A percentile compares a stretch with the other conserved stretches of the same genome.
phyloP scores from a whole-genome alignment of 2,329 filamentous ascomycete genomes.

The Hymenoscyphus repandus region DNA sequence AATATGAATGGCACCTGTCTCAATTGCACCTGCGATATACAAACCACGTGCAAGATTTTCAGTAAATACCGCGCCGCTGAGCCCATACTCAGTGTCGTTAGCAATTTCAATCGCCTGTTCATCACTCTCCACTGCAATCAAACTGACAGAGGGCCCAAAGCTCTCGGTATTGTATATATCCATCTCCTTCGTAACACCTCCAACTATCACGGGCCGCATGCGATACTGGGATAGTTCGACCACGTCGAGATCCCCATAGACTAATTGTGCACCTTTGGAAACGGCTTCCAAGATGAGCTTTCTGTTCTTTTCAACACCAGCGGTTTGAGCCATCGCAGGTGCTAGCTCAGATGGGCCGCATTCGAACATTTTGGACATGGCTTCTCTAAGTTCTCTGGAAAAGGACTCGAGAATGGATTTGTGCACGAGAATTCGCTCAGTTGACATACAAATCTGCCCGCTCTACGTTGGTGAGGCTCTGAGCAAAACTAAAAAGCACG shows the following conservation, averaged over 20 bases:
- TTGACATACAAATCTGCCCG: slow-evolving; percentile 64
- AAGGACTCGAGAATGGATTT: slow-evolving; percentile 31
- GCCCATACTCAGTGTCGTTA: slow-evolving; percentile 38
- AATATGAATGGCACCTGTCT: slow-evolving; percentile 42
- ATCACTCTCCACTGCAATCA: slow-evolving; percentile 34
- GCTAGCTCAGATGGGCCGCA: neutral
- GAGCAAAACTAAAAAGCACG: too few relatives aligned
- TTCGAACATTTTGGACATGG: slow-evolving; percentile 28
- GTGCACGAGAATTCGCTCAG: slow-evolving; percentile 36
- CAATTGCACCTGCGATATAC: slow-evolving; percentile 8
- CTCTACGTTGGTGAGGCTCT: too few relatives aligned
- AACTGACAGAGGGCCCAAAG: slow-evolving; percentile 16
- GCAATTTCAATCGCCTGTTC: slow-evolving; percentile 36
- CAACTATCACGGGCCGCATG: neutral
- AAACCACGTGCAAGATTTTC: slow-evolving; percentile 22
- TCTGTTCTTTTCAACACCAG: neutral
- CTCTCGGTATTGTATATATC: neutral
- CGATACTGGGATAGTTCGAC: neutral
- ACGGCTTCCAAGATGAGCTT: neutral
- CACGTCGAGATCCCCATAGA: neutral
- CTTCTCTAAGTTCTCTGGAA: slow-evolving; percentile 29
- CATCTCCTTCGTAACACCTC: neutral
- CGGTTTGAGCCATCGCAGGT: neutral
- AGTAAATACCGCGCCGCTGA: slow-evolving; percentile 34
- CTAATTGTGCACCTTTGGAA: neutral